Evolutionary conservation across 1,139 yeast species (phyloP).

Genomic region (Pichia sp.): DNA sequence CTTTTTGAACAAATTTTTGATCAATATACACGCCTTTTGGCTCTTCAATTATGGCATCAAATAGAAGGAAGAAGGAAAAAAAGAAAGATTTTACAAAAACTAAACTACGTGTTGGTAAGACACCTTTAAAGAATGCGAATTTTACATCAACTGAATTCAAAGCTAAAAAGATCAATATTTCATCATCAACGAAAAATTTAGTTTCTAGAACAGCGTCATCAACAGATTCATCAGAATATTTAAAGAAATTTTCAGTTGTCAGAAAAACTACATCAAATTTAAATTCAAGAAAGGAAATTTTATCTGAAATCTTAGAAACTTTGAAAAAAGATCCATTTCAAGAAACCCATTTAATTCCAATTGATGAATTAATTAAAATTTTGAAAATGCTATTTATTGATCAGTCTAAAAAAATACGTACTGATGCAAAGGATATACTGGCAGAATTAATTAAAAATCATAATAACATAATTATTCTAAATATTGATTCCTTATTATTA

Average conservation of each 20-base stretch:
- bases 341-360: conserved; percentile 30
- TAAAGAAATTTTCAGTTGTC: conserved; percentile 57
- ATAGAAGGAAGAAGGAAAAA: conserved; percentile 51
- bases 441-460: conserved; percentile 10
- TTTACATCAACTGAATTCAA: conserved; percentile 81
- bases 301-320: conserved; percentile 13
- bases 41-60: conserved; percentile 12
- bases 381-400: conserved; percentile 59
- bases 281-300: conserved; percentile 20
- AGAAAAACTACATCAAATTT: conserved; percentile 41
- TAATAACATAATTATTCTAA: conserved; percentile 34
- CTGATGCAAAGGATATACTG: conserved; percentile 14
- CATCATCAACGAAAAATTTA: conserved; percentile 14
- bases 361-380: conserved; percentile 52
- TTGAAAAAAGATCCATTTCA: conserved; percentile 35
- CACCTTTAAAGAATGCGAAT: conserved; percentile 62
- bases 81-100: conserved; percentile 72
- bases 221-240: conserved; percentile 33
- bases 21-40: background rate
- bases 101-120: conserved; percentile 85
- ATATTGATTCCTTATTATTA: conserved; percentile 58
- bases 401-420: conserved; percentile 55
- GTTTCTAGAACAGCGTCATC: background rate
- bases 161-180: conserved; percentile 50
- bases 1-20: background rate